Evolutionary conservation across 2,329 filamentous ascomycete species (phyloP), one percentile per base, ranked within the genome.

Genomic region (Clonostachys rhizophaga): DNA sequence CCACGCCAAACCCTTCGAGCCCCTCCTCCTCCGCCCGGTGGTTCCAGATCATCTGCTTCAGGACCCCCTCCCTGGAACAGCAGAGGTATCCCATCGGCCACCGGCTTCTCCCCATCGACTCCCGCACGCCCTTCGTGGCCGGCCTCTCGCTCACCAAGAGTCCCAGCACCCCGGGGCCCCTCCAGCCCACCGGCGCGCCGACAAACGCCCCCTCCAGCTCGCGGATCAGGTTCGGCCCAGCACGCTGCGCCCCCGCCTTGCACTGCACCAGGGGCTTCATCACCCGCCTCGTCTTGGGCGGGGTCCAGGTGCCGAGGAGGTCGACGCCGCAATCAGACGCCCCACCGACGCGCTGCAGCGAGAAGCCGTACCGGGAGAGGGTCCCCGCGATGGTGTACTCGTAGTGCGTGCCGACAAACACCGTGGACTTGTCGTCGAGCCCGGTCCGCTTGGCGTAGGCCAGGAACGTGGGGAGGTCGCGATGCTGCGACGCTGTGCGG

Each of bases 151-250:
- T 78, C 20, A 87, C 85, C 46, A 96, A 66, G 14, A 96, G 58
- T 0, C 83, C 91, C 34, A 96, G 62, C 6, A 87, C 82, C 13
- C 78, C 75, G 2, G 71, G 62, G 0, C 78, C 80, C 46, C 82
- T 74, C 87, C 88, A 95, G 1, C 84, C 86, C 0, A 76, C 69
- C 2, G 90, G 91, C 7, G 88, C 87, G 12, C 83, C 84, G 2
- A 76, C 75, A 58, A 94, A 87, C 0, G 89, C 81, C 5, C 92
- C 92, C 59, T 90, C 87, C 4, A 92, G 75, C 67, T 92, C 88
- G n/a, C 88, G 79, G 9, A 89, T 68, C 42, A 82, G 69, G 34
- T 74, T 68, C 1, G 88, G 87, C 0, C 79, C 72, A 12, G 73
- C 63, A 42, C 71, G 70, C 48, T 69, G 67, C 18, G 68, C 61